Conservation (phyloP, 768 basidiomycete genomes). For the Amanita rubescens region DNA sequence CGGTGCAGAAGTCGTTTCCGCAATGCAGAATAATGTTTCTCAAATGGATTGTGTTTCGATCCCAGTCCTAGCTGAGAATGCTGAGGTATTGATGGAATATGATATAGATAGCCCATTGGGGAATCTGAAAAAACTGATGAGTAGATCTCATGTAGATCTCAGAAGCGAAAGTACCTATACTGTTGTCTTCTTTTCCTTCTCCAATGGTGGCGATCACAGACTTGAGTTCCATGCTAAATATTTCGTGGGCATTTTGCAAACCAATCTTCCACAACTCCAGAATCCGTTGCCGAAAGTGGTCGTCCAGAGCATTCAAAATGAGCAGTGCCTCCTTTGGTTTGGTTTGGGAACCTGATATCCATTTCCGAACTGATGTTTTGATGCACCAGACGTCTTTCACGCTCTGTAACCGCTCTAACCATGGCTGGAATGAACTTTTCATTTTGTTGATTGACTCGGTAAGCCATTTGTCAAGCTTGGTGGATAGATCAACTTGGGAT, state of each 20-base stretch:
- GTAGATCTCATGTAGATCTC: neutral
- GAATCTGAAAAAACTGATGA: neutral
- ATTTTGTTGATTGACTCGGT: constrained; percentile 39
- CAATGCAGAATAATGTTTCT: constrained; percentile 53
- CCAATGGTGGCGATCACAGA: constrained; percentile 29
- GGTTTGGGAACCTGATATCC: constrained; percentile 39
- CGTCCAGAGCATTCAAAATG: constrained; percentile 43
- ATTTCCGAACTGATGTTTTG: constrained; percentile 43
- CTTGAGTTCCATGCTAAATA: constrained; percentile 37
- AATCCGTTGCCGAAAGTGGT: constrained; percentile 46
- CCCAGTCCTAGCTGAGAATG: constrained; percentile 31
- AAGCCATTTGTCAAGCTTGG: constrained; percentile 61
- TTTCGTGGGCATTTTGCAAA: constrained; percentile 35
- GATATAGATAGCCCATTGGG: constrained; percentile 34
- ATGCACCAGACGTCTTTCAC: constrained; percentile 69
- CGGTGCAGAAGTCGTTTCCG: constrained; percentile 60
- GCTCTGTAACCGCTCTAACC: constrained; percentile 52
- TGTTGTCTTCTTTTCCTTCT: too few species aligned
- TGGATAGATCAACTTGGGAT: constrained; percentile 32
- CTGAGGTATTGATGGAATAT: constrained; percentile 40
- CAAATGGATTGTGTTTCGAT: constrained; percentile 41
- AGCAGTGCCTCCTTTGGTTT: constrained; percentile 36
- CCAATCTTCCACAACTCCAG: constrained; percentile 50
- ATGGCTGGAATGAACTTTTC: constrained; percentile 37
- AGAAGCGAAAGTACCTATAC: constrained; percentile 18